Conservation (phyloP, 805 yeast genomes). For the Schwanniomyces polymorphus region DNA sequence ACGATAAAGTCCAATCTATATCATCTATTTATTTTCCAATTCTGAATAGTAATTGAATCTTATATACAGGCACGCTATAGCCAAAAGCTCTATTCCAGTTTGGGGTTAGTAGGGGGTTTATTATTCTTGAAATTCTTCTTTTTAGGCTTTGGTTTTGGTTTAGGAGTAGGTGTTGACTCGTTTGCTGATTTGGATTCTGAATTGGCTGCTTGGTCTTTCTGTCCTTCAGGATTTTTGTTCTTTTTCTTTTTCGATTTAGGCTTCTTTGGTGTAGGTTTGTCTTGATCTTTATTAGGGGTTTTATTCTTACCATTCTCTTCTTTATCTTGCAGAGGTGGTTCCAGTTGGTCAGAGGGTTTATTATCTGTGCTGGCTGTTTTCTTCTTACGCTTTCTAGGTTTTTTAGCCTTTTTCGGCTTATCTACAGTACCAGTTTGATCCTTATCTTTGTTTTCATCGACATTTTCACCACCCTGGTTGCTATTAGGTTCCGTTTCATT, state of each 20-base stretch:
- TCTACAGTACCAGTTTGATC: constrained; percentile 5
- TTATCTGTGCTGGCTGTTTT: background rate
- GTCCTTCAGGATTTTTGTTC: background rate
- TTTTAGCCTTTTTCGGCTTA: constrained; percentile 2
- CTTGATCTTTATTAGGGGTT: background rate
- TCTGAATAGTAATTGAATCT: background rate
- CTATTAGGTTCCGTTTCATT: constrained; percentile 1
- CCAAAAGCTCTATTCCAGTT: background rate
- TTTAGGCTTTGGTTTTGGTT: background rate
- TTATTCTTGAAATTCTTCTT: background rate
- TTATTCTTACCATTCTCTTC: constrained; percentile 1
- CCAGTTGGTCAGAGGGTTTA: background rate
- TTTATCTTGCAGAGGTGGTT: background rate
- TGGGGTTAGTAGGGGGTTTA: background rate
- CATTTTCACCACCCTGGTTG: constrained; percentile 1
- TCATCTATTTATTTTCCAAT: no score
- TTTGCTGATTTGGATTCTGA: background rate
- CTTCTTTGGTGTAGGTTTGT: background rate
- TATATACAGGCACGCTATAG: background rate
- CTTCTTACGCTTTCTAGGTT: constrained; percentile 3
- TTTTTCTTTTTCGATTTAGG: constrained; percentile 1
- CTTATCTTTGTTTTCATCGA: background rate
- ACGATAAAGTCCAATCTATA: background rate
- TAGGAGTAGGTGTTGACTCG: background rate
- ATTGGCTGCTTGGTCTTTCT: background rate